phyloP scores from a whole-genome alignment of 2,329 filamentous ascomycete genomes.

The Chaetomiaceae sp. region DNA sequence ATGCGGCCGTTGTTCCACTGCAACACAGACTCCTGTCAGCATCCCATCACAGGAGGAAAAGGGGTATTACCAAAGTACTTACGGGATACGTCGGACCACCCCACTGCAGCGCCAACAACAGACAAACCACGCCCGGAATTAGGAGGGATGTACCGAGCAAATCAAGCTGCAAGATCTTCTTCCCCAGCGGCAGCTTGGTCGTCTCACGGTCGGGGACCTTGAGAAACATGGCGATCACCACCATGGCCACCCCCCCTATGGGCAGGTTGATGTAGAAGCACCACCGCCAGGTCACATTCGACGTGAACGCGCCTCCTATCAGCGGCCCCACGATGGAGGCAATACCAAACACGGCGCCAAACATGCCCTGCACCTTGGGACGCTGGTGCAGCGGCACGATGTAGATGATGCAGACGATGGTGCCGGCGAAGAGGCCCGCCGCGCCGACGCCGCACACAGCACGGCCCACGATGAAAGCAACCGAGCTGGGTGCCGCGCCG shows the following conservation, averaged over 20 bases:
- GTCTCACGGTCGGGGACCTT: slow-evolving; percentile 18
- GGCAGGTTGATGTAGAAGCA: slow-evolving; percentile 42
- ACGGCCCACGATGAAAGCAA: slow-evolving; percentile 33
- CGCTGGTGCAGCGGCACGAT: slow-evolving; percentile 30
- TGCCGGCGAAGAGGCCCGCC: slow-evolving; percentile 30
- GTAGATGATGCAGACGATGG: slow-evolving; percentile 31
- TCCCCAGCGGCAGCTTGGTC: slow-evolving; percentile 13
- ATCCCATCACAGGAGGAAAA: neutral
- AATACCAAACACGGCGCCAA: slow-evolving; percentile 33
- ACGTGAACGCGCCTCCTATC: slow-evolving; percentile 35
- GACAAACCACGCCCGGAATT: slow-evolving; percentile 22
- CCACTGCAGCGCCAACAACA: slow-evolving; percentile 26
- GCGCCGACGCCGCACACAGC: slow-evolving; percentile 34
- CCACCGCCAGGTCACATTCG: slow-evolving; percentile 37
- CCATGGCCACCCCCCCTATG: slow-evolving; percentile 33
- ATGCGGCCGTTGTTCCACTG: slow-evolving; percentile 41
- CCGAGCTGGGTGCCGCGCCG: slow-evolving; percentile 32
- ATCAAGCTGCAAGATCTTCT: slow-evolving; percentile 26
- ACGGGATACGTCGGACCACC: slow-evolving; percentile 22
- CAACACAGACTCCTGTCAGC: neutral
- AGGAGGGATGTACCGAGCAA: slow-evolving; percentile 18
- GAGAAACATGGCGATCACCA: slow-evolving; percentile 19
- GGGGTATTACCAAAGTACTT: neutral
- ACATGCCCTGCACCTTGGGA: slow-evolving; percentile 31
- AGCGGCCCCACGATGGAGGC: slow-evolving; percentile 33